A percentile compares a stretch with the other conserved stretches of the same genome.
Conservation (phyloP, 1,284 basidiomycete genomes). For the Peniophora sp. region DNA sequence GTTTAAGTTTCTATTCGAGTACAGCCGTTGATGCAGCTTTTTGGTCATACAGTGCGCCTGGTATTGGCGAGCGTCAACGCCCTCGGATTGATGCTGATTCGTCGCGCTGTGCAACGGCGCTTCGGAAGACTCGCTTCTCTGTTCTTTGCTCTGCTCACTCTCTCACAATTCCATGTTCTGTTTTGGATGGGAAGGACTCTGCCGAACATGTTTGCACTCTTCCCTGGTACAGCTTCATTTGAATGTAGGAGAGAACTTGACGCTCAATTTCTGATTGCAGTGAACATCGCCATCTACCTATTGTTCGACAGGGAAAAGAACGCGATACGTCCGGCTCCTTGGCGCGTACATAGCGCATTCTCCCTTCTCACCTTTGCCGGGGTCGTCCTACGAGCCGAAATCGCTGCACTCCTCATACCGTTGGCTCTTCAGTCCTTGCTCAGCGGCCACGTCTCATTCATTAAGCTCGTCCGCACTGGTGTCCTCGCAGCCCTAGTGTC, state of each 20-base stretch:
- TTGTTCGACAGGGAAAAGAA: conserved; percentile 43
- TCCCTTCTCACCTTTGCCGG: conserved; percentile 58
- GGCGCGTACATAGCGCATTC: conserved; percentile 30
- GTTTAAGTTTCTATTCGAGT: not conserved
- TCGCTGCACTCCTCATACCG: conserved; percentile 61
- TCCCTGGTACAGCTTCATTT: conserved; percentile 47
- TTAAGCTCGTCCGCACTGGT: conserved; percentile 43
- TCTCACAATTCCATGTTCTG: conserved; percentile 84
- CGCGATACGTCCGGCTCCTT: conserved; percentile 28
- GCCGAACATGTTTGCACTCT: conserved; percentile 89
- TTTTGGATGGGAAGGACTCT: conserved; percentile 93
- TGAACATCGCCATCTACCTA: conserved; percentile 56
- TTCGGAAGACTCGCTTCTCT: conserved; percentile 54
- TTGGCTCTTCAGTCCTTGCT: conserved; percentile 52
- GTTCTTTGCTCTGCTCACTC: conserved; percentile 63
- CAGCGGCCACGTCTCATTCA: conserved; percentile 33
- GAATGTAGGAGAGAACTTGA: not conserved
- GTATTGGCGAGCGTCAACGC: conserved; percentile 66
- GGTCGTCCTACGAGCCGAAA: conserved; percentile 77
- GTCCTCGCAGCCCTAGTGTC: conserved; percentile 45
- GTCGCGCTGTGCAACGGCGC: conserved; percentile 51
- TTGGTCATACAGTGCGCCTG: conserved; percentile 53
- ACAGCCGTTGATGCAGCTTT: not conserved
- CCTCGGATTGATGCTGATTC: conserved; percentile 55
- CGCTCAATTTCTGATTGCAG: conserved; percentile 24